Percentiles rank a stretch among this genome's conserved stretches.
These are phyloP conservation scores for Fusarium odoratissimum DNA, from an alignment of 2,329 filamentous ascomycete genomes.

Conservation along the genomic window DNA sequence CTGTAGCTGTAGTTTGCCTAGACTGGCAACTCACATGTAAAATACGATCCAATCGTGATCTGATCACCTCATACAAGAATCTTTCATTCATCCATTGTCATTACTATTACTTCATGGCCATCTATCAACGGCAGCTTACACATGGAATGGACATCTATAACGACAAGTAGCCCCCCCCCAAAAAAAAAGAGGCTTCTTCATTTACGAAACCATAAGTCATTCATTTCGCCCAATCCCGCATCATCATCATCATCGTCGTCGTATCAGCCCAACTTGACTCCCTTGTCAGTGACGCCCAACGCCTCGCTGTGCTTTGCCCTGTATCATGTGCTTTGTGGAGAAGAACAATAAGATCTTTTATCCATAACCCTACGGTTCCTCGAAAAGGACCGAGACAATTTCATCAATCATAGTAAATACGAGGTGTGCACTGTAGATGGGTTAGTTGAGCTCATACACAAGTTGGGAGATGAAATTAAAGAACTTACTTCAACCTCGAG, in stretches of 20 bases:
- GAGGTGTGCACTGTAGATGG: conserved; percentile 67
- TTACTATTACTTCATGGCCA: conserved; percentile 30
- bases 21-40: conserved; percentile 9
- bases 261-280: conserved; percentile 29
- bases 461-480: not conserved
- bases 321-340: conserved; percentile 31
- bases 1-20: not conserved
- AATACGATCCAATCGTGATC: not conserved
- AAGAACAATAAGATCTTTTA: conserved; percentile 6
- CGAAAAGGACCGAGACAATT: conserved; percentile 73
- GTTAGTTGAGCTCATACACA: conserved; percentile 19
- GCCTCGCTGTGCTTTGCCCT: conserved; percentile 28
- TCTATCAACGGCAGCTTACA: conserved; percentile 1
- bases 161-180: not conserved
- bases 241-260: not conserved
- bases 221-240: conserved; percentile 22
- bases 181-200: not conserved
- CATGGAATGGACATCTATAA: conserved; percentile 7
- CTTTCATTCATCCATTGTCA: not conserved
- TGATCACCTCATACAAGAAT: not conserved
- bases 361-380: conserved; percentile 47
- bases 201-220: conserved; percentile 18
- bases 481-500: conserved; percentile 82
- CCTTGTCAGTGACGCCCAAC: conserved; percentile 40
- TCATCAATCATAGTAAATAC: conserved; percentile 79